Evolutionary conservation across 768 basidiomycete species (phyloP).

Genomic region (Agaricus blazei): DNA sequence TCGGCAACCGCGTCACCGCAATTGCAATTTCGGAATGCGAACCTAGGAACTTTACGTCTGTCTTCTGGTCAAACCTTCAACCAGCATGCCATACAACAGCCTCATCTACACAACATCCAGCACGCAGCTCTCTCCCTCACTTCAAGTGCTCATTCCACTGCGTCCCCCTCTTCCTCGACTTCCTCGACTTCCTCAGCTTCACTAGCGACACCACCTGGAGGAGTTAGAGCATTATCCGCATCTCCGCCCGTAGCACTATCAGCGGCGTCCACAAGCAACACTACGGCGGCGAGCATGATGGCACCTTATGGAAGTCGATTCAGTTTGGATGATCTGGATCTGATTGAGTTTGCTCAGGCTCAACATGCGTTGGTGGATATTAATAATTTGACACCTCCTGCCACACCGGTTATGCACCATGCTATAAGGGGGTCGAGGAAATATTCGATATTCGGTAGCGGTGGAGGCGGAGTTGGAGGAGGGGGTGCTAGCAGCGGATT

Average conservation of each 20-base stretch:
- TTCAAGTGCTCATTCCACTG: neutral
- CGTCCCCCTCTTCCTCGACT: neutral
- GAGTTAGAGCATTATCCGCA: no score
- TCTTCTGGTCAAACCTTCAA: no score
- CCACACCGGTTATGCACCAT: constrained; percentile 11
- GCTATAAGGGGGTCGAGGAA: neutral
- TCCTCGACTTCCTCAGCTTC: neutral
- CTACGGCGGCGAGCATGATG: no score
- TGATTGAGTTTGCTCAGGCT: constrained; percentile 2
- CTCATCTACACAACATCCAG: neutral
- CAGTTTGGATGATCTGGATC: constrained; percentile 7
- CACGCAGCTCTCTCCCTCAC: neutral
- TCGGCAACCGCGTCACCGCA: neutral
- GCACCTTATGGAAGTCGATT: neutral
- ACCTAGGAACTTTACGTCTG: no score
- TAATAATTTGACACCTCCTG: constrained; percentile 9
- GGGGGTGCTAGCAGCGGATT: neutral
- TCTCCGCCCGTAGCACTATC: no score
- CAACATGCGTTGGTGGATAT: constrained; percentile 4
- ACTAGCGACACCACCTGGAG: neutral
- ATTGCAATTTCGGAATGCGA: no score
- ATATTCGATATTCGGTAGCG: constrained; percentile 2
- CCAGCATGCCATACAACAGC: neutral
- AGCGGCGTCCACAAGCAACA: no score
- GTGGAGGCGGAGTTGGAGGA: neutral